Conservation (phyloP, 2,329 filamentous ascomycete genomes). For the Colletotrichum gloeosporioides region DNA sequence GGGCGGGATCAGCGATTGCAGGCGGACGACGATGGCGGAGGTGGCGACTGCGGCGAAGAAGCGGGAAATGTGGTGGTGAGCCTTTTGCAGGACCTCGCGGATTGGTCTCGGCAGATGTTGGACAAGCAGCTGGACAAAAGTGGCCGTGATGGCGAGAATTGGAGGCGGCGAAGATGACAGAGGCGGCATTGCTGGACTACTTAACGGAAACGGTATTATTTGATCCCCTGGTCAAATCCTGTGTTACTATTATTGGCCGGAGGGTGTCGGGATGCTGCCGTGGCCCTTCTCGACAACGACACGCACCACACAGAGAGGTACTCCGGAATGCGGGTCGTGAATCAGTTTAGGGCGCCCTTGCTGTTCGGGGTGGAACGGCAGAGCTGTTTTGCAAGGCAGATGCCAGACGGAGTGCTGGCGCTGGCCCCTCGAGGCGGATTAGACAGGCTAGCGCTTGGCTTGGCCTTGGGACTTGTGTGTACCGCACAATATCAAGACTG, state of each 20-base stretch:
- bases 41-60: neutral
- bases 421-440: neutral
- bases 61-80: neutral
- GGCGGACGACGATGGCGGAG: conserved; percentile 4
- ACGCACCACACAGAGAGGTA: neutral
- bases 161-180: conserved; percentile 1
- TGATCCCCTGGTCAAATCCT: neutral
- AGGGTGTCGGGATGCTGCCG: neutral
- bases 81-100: neutral
- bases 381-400: neutral
- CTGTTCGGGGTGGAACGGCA: neutral
- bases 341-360: neutral
- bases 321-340: neutral
- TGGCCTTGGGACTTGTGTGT: neutral
- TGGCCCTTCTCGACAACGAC: neutral
- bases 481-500: neutral
- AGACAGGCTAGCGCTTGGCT: neutral
- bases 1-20: conserved; percentile 3
- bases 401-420: neutral
- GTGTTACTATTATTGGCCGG: neutral
- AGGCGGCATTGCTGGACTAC: conserved; percentile 7
- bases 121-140: conserved; percentile 9
- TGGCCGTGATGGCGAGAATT: conserved; percentile 17
- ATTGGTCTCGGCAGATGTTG: conserved; percentile 16
- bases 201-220: neutral